These are phyloP conservation scores for Sequoia sempervirens DNA, from an alignment of 75 land plant species.

Conservation along the genomic window DNA sequence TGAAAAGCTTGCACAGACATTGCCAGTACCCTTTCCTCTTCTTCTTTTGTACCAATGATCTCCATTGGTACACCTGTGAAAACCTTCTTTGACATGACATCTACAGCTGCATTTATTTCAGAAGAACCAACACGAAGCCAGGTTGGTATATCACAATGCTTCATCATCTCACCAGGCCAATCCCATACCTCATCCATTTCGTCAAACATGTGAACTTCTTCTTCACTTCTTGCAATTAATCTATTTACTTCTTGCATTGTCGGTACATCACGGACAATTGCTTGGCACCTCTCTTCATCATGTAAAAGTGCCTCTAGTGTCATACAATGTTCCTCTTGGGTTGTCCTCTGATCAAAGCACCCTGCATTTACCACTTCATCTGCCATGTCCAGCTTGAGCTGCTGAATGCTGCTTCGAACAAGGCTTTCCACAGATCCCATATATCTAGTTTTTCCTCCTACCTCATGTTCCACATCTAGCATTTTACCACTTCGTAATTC, in stretches of 20 bases:
- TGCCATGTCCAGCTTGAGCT: constrained; percentile 99
- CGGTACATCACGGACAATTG: constrained; percentile 96
- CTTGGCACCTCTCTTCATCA: constrained; percentile 98
- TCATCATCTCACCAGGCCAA: constrained; percentile 81
- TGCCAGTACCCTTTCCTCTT: constrained; percentile 39
- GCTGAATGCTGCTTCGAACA: constrained; percentile 95
- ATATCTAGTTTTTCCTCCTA: constrained; percentile 95
- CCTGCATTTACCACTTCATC: constrained; percentile 99
- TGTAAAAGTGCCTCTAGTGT: constrained; percentile 92
- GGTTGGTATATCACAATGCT: constrained; percentile 72
- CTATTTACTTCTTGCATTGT: constrained; percentile 92
- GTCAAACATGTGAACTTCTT: constrained; percentile 88
- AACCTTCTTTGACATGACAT: constrained; percentile 70
- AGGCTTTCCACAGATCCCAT: constrained; percentile 97
- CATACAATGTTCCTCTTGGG: constrained; percentile 92
- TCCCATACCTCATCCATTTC: constrained; percentile 91
- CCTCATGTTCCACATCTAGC: constrained; percentile 79
- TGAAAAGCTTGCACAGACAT: constrained; percentile 23
- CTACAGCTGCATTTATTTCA: constrained; percentile 77
- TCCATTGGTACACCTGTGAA: constrained; percentile 42
- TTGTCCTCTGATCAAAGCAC: constrained; percentile 97
- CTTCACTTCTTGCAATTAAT: constrained; percentile 93
- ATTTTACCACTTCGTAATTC: constrained; percentile 81
- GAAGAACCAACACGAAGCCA: constrained; percentile 84
- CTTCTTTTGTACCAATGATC: constrained; percentile 40